phyloP scores from a whole-genome alignment of 2,329 filamentous ascomycete species.

The Colletotrichum limetticola region DNA sequence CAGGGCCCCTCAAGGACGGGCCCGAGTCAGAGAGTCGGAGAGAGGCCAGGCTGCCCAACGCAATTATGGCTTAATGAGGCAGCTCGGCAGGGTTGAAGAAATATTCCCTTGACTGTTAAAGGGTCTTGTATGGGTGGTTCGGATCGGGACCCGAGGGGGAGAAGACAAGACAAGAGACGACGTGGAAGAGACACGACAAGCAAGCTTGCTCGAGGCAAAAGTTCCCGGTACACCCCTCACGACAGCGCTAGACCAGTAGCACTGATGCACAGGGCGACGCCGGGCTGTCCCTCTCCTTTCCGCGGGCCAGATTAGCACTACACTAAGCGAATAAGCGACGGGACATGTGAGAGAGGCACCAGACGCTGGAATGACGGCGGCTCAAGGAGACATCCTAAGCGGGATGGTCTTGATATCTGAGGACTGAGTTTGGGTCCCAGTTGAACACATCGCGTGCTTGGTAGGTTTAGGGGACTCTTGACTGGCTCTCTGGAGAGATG shows the following conservation, averaged over 20 bases:
- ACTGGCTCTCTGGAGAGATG: constrained; percentile 9
- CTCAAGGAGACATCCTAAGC: neutral
- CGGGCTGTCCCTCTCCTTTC: constrained; percentile 29
- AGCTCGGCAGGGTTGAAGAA: constrained; percentile 20
- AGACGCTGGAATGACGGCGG: constrained; percentile 18
- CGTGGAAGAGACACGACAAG: neutral
- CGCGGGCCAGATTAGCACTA: constrained; percentile 36
- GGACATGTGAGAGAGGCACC: constrained; percentile 13
- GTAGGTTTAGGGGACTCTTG: neutral
- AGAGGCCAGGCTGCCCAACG: constrained; percentile 6
- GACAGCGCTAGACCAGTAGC: constrained; percentile 24
- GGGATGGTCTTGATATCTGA: constrained; percentile 8
- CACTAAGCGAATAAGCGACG: constrained; percentile 24
- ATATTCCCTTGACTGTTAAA: neutral
- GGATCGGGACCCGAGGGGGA: neutral
- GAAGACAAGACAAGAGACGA: constrained; percentile 2
- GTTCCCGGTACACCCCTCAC: constrained; percentile 16
- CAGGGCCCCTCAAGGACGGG: neutral
- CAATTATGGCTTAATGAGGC: constrained; percentile 22
- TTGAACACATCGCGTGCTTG: neutral
- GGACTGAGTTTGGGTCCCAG: neutral
- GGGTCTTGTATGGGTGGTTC: constrained; percentile 1
- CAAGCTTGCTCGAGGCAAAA: constrained; percentile 17
- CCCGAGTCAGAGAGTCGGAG: constrained; percentile 15
- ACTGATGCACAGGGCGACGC: constrained; percentile 28